phyloP scores from a whole-genome alignment of 345 rosid species.

The Acer saccharum region DNA sequence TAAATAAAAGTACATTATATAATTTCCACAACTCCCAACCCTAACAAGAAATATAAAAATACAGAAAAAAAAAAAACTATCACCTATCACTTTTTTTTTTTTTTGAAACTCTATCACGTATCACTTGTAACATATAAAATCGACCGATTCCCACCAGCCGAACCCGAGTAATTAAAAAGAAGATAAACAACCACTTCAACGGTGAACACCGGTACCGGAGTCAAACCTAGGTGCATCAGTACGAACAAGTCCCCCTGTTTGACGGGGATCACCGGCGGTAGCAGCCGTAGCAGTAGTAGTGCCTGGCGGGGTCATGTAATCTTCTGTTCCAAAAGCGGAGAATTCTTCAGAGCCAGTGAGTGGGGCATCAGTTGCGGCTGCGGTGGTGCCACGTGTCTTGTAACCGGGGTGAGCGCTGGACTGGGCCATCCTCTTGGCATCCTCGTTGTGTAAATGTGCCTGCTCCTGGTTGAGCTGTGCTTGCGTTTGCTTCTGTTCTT shows the following conservation, averaged over 20 bases:
- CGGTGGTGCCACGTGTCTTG: conserved; percentile 22
- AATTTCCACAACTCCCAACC: no score
- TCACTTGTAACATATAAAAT: no score
- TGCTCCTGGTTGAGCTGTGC: conserved; percentile 59
- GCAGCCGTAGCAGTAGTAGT: neutral
- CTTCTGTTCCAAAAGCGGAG: neutral
- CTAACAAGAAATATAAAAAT: no score
- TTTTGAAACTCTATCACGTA: no score
- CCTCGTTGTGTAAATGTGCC: conserved; percentile 54
- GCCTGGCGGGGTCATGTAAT: no score
- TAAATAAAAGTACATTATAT: no score
- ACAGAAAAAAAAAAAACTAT: no score
- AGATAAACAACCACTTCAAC: neutral
- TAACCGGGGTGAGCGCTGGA: conserved; percentile 18
- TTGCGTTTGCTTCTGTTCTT: conserved; percentile 39
- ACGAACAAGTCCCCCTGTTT: neutral
- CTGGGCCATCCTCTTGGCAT: conserved; percentile 25
- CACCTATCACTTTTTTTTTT: no score
- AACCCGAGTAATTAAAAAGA: no score
- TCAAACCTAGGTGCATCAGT: neutral
- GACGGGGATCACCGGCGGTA: neutral
- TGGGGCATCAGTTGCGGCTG: conserved; percentile 17
- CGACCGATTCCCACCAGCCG: no score
- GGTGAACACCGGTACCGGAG: neutral
- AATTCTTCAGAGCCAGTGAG: conserved; percentile 28